Evolutionary conservation across 441 rosid genomes (phyloP), one percentile per base, ranked within the genome.

Genomic region (Gossypium gossypioides): DNA sequence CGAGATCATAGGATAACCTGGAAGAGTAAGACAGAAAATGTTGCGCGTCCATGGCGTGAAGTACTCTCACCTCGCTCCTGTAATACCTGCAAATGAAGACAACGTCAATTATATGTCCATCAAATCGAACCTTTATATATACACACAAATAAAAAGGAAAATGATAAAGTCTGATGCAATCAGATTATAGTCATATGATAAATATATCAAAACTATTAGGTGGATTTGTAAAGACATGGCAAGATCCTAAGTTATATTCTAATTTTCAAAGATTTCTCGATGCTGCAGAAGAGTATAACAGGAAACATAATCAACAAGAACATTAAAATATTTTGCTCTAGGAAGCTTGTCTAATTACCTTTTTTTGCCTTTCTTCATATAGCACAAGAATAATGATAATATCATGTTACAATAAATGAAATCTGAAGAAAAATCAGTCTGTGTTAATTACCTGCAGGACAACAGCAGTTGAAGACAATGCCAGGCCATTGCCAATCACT

Each of bases 51-150:
- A 91, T 95, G 99, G 66, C 97, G 96, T 10, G 97, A 95, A 76
- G 99, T 95, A 82, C 97, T 95, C 86, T 95, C 99, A 67, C 97
- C 96, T 65, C 99, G 86, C 84, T 95, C 99, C 78, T 92, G 99
- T 84, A 95, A 87, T 75, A 95, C 99, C 99, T 95, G 88, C 74
- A 84, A 60, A 80, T 71, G 76, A 72, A 19, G 44, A 70, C 54
- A 75, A 69, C 8, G 19, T 75, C 29, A 78, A 58, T 62, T 68
- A 69, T 60, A 63, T 40, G 56, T 64, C 68, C 48, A 75, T 65
- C 74, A 67, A 72, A 74, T 61, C 59, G 18, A 64, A 46, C 70
- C 5, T 22, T 32, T 21, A 32, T 4, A 25, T 13, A 13, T 46
- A 52, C 29, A 63, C 7, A 48, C 56, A 46, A 34, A 8, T 29